phyloP scores from a whole-genome alignment of 805 yeast species.

The Martiniozyma abietophila region DNA sequence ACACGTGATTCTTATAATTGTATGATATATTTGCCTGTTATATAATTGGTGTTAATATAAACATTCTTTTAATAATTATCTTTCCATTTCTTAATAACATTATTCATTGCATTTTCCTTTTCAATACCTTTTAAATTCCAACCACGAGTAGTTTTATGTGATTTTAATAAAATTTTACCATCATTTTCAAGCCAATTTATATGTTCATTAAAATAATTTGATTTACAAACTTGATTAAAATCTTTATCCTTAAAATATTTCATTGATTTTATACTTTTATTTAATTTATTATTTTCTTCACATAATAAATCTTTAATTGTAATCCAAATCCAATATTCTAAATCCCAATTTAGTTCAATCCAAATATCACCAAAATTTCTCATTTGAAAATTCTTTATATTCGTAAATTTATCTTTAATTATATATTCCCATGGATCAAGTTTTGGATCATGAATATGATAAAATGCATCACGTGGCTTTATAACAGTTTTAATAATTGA shows the following conservation, averaged over 20 bases:
- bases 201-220: constrained; percentile 14
- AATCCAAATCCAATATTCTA: constrained; percentile 22
- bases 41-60: too few species aligned
- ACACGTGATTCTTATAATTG: too few species aligned
- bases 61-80: too few species aligned
- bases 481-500: constrained; percentile 4
- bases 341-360: constrained; percentile 14
- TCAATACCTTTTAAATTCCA: constrained; percentile 10
- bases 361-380: constrained; percentile 22
- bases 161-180: constrained; percentile 10
- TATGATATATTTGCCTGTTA: too few species aligned
- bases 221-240: constrained; percentile 16
- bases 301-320: constrained; percentile 17
- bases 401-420: constrained; percentile 14
- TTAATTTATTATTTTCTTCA: constrained; percentile 4
- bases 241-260: constrained; percentile 17
- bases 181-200: constrained; percentile 19
- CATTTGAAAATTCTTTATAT: constrained; percentile 11
- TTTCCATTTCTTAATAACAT: background rate
- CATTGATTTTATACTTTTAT: constrained; percentile 10
- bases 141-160: constrained; percentile 1
- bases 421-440: constrained; percentile 36
- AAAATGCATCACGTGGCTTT: constrained; percentile 20
- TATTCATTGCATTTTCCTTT: constrained; percentile 1
- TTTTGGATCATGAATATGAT: constrained; percentile 44